phyloP scores from a whole-genome alignment of 2,329 filamentous ascomycete genomes.

The Pseudogymnoascus verrucosus region DNA sequence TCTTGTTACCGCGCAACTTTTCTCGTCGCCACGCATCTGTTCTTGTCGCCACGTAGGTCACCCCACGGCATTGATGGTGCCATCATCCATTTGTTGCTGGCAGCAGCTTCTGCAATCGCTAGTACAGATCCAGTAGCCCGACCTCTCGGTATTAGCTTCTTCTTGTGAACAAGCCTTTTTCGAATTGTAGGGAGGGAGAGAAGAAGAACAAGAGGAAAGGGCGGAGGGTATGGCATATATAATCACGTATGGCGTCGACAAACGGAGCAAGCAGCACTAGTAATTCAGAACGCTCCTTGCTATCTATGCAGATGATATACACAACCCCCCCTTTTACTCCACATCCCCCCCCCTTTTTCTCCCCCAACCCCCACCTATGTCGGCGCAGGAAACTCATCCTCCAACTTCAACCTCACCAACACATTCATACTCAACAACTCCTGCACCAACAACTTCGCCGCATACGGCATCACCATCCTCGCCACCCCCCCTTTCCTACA shows the following conservation, averaged over 20 bases:
- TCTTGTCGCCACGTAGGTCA: background rate
- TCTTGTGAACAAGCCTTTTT: no score
- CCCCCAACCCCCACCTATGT: background rate
- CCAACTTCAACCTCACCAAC: slow-evolving; percentile 80
- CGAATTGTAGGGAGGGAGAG: background rate
- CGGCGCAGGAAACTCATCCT: slow-evolving; percentile 73
- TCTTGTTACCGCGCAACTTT: background rate
- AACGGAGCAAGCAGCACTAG: background rate
- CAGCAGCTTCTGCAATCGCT: background rate
- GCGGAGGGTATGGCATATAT: background rate
- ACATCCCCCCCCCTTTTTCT: no score
- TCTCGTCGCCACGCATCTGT: background rate
- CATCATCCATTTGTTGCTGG: background rate
- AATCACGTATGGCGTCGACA: background rate
- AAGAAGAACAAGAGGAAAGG: background rate
- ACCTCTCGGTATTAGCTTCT: no score
- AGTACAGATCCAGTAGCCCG: background rate
- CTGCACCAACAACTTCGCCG: slow-evolving; percentile 90
- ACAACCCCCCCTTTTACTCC: background rate
- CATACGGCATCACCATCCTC: slow-evolving; percentile 95
- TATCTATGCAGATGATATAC: slow-evolving; percentile 6
- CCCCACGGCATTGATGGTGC: background rate
- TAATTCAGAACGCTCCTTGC: background rate
- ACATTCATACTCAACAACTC: slow-evolving; percentile 98
- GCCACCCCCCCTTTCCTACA: slow-evolving; percentile 70